phyloP scores from a whole-genome alignment of 371 early-diverging fungal species.

The Furculomyces boomerangus region DNA sequence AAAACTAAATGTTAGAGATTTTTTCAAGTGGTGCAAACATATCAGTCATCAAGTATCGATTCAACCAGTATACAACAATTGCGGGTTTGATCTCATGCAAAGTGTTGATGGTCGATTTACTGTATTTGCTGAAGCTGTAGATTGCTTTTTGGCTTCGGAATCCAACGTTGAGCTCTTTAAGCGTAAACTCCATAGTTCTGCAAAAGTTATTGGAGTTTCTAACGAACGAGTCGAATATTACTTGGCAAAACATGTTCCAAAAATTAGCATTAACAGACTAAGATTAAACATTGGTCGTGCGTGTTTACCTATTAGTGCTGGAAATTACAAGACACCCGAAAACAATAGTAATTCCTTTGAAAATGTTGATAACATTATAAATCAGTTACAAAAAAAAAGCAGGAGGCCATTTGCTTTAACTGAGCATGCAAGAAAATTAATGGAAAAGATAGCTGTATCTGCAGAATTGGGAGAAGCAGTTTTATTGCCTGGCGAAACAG shows the following conservation, averaged over 20 bases:
- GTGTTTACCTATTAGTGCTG: neutral
- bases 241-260: slow-evolving; percentile 53
- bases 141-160: slow-evolving; percentile 76
- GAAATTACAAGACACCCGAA: neutral
- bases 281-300: neutral
- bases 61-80: neutral
- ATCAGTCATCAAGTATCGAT: slow-evolving; percentile 3
- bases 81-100: neutral
- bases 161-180: slow-evolving; percentile 45
- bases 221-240: slow-evolving; percentile 49
- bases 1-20: slow-evolving; percentile 17
- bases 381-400: neutral
- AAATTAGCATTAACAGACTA: slow-evolving; percentile 26
- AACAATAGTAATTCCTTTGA: neutral
- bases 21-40: slow-evolving; percentile 18
- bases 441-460: slow-evolving; percentile 73
- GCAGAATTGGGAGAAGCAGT: slow-evolving; percentile 74
- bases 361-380: neutral
- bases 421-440: slow-evolving; percentile 44
- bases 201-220: slow-evolving; percentile 53
- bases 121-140: slow-evolving; percentile 68
- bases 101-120: slow-evolving; percentile 5
- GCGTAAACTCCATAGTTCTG: slow-evolving; percentile 37
- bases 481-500: slow-evolving; percentile 96
- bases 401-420: slow-evolving; percentile 59